Evolutionary conservation across 2,329 filamentous ascomycete genomes (phyloP).

Genomic region (Orbilia blumenaviensis): DNA sequence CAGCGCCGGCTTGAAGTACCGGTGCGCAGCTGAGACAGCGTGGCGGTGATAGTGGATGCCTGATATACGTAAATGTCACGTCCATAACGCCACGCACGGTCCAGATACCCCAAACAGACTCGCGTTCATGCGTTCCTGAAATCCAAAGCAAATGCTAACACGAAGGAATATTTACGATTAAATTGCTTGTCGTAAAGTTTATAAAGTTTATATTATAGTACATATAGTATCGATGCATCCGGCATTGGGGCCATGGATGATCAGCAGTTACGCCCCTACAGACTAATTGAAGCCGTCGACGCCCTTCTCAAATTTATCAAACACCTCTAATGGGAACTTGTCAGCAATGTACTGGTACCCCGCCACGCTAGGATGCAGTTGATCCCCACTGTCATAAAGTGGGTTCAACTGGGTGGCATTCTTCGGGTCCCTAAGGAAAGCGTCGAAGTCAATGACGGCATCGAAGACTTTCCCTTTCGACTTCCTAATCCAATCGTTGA

Average conservation of each 20-base stretch:
- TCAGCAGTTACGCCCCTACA: no score
- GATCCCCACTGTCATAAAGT: conserved; percentile 71
- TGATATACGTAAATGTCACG: conserved; percentile 14
- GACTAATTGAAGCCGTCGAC: conserved; percentile 48
- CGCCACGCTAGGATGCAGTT: conserved; percentile 70
- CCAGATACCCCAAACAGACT: neutral
- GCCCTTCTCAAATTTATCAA: conserved; percentile 60
- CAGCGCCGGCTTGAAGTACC: neutral
- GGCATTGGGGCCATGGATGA: no score
- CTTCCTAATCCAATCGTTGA: conserved; percentile 71
- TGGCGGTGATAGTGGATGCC: conserved; percentile 12
- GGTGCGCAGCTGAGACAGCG: neutral
- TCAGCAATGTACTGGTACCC: conserved; percentile 71
- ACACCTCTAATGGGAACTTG: conserved; percentile 68
- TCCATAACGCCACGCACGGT: neutral
- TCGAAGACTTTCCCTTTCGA: conserved; percentile 67
- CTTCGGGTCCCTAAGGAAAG: conserved; percentile 66
- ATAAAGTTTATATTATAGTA: neutral
- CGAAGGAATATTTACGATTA: no score
- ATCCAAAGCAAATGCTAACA: no score
- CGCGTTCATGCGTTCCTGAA: neutral
- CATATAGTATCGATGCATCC: neutral
- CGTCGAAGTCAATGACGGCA: conserved; percentile 71
- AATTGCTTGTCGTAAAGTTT: neutral
- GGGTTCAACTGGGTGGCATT: conserved; percentile 65